Base-by-base conservation (phyloP, 352 stramenopile species). In the Pythium grandisporangium region DNA sequence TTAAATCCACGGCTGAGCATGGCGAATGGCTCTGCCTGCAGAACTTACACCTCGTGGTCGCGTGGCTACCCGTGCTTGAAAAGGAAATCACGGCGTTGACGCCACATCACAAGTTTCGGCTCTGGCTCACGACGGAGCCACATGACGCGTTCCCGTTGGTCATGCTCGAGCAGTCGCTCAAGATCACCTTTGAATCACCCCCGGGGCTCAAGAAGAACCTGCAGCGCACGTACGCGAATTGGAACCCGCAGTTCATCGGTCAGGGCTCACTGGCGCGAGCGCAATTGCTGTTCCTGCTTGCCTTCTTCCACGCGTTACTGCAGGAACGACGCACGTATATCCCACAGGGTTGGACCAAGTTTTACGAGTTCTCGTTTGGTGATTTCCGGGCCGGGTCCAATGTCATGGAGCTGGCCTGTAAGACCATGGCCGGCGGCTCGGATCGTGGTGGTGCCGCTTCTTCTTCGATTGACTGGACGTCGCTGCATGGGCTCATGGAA, bases 191-290 rank as follows among this genome's bases (percentile, higher is more conserved):
- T 50, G 91, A 98, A 66, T 93, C 90, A 30, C 92, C 93, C 13
- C 93, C 91, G 1, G 91, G 93, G 1, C 76, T 98, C 40, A 97
- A 98, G 66, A 96, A 97, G 51, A 98, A 98, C 53, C 51, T 98
- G 19, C 90, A 97, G 48, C 74, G 90, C 19, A 98, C 87, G 10
- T 96, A 95, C 30, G 70, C 79, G 6, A 66, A 70, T 0, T 98
- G 90, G 91, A 76, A 52, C 32, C 55, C 62, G 5, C 71, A 91
- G 13, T 95, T 91, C 26, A 70, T 96, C 12, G 61, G 23, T 8
- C 64, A 61, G 16, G 52, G 68, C 3, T 54, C 58, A 2, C 17
- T 53, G 1, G 44, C 61, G 12, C 61, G 80, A 14, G 74, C 76
- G 0, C 80, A 93, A 30, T 35, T 93, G 14, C 62, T 93, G 10